Conservation (phyloP, 305 asterid species). For the Fraxinus latifolia region DNA sequence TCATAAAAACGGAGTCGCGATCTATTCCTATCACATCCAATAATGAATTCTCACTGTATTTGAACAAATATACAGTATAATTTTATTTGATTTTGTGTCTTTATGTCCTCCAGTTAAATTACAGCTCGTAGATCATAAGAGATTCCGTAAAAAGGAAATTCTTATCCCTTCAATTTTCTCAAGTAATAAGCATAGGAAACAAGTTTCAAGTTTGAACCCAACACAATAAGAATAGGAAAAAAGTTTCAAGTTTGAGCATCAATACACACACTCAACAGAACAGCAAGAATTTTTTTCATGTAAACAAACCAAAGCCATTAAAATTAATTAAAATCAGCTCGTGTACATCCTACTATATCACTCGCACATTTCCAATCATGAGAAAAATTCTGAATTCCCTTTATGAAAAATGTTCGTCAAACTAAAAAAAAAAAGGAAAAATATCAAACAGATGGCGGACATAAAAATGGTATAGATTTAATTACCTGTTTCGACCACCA, state of each 20-base stretch:
- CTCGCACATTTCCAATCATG: background rate
- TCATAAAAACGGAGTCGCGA: background rate
- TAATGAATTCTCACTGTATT: background rate
- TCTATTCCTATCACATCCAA: background rate
- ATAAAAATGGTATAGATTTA: background rate
- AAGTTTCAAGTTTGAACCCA: background rate
- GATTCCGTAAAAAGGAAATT: background rate
- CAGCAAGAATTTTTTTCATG: background rate
- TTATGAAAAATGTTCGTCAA: background rate
- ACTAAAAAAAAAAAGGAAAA: background rate
- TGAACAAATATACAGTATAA: background rate
- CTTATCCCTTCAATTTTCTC: background rate
- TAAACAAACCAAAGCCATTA: background rate
- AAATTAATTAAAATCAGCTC: background rate
- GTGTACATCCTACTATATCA: background rate
- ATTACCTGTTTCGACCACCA: constrained; percentile 80
- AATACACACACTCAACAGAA: background rate
- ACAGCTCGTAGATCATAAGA: background rate
- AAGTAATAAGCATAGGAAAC: background rate
- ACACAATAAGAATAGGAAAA: background rate
- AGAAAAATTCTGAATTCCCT: background rate
- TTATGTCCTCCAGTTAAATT: background rate
- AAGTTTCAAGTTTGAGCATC: background rate
- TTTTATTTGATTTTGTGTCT: background rate
- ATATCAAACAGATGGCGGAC: background rate